Conservation (phyloP, 2,329 filamentous ascomycete genomes). For the Trichoderma cornu-damae region DNA sequence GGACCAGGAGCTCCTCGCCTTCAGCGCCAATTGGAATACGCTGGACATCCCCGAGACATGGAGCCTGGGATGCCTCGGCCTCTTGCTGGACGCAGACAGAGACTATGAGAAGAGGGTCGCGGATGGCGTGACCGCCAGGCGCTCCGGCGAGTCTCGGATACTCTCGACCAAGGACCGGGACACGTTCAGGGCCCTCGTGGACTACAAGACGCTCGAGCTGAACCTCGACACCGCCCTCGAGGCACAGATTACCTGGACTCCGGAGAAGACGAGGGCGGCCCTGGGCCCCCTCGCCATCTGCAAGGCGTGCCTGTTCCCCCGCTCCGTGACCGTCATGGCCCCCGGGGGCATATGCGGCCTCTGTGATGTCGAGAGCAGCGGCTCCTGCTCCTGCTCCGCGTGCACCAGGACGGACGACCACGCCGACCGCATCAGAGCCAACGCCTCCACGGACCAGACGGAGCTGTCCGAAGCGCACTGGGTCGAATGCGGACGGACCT, state of each 20-base stretch:
- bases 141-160: slow-evolving; percentile 23
- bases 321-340: slow-evolving; percentile 48
- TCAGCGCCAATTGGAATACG: slow-evolving; percentile 43
- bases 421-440: slow-evolving; percentile 22
- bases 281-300: slow-evolving; percentile 42
- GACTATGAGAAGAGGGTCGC: slow-evolving; percentile 30
- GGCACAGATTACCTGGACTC: slow-evolving; percentile 42
- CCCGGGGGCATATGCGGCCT: slow-evolving; percentile 37
- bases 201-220: slow-evolving; percentile 42
- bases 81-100: slow-evolving; percentile 45
- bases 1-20: slow-evolving; percentile 38
- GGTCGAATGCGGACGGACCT: slow-evolving; percentile 42
- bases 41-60: slow-evolving; percentile 46
- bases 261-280: slow-evolving; percentile 38
- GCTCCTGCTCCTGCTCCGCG: slow-evolving; percentile 23
- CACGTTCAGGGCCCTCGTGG: slow-evolving; percentile 42
- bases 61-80: slow-evolving; percentile 40
- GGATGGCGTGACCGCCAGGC: slow-evolving; percentile 22
- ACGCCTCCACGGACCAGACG: slow-evolving; percentile 32
- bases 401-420: slow-evolving; percentile 26
- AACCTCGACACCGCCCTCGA: slow-evolving; percentile 43
- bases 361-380: slow-evolving; percentile 28
- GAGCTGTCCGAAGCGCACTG: slow-evolving; percentile 35
- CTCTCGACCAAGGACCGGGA: slow-evolving; percentile 35
- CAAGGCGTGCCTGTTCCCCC: slow-evolving; percentile 39